A percentile compares a stretch with the other conserved stretches of the same genome.
Evolutionary conservation across 805 yeast species (phyloP).

Genomic region (Sungouiella blattae): DNA sequence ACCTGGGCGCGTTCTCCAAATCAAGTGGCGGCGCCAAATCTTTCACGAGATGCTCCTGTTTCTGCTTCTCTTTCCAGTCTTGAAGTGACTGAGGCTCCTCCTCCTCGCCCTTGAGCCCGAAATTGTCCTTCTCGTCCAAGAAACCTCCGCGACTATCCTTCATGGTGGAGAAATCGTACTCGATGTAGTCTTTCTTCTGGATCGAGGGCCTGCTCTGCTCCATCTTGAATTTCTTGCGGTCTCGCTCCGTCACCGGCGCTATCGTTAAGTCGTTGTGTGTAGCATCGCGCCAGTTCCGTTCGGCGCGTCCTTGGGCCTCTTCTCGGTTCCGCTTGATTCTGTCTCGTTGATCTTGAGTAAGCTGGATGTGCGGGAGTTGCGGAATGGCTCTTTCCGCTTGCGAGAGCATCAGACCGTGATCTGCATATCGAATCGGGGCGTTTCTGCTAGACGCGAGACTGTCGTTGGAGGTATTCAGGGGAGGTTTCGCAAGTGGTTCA

Average conservation of each 20-base stretch:
- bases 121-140: slow-evolving; percentile 31
- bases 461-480: slow-evolving; percentile 10
- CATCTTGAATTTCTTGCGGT: slow-evolving; percentile 9
- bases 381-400: slow-evolving; percentile 3
- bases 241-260: slow-evolving; percentile 10
- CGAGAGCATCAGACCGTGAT: background rate
- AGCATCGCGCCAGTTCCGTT: slow-evolving; percentile 24
- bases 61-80: slow-evolving; percentile 49
- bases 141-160: slow-evolving; percentile 86
- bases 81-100: slow-evolving; percentile 43
- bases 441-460: slow-evolving; percentile 6
- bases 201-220: slow-evolving; percentile 36
- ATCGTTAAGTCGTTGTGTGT: slow-evolving; percentile 3
- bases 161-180: slow-evolving; percentile 89
- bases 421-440: too few relatives aligned
- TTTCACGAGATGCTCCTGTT: slow-evolving; percentile 32
- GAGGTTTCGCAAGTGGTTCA: slow-evolving; percentile 1
- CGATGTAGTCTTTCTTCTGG: slow-evolving; percentile 65
- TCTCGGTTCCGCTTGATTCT: slow-evolving; percentile 52
- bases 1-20: slow-evolving; percentile 69
- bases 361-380: slow-evolving; percentile 22
- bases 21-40: slow-evolving; percentile 74
- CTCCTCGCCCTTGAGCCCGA: slow-evolving; percentile 21
- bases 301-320: slow-evolving; percentile 35
- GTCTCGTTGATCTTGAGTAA: slow-evolving; percentile 48